A percentile compares a stretch with the other conserved stretches of the same genome.
Conservation (phyloP, 805 yeast species). For the Saturnispora hagleri region DNA sequence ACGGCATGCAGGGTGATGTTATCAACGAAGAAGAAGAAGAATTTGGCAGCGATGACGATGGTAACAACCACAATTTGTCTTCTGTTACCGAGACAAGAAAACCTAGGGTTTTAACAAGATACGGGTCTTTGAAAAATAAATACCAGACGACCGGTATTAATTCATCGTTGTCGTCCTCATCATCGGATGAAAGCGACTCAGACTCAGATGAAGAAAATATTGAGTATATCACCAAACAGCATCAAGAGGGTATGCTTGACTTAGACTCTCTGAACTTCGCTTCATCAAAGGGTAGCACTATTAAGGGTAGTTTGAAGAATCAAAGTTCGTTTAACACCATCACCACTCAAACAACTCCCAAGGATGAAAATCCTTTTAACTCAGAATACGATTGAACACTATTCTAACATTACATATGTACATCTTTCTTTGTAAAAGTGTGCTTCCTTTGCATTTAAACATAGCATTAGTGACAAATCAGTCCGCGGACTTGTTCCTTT, state of each 20-base stretch:
- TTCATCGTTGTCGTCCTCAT: slow-evolving; percentile 4
- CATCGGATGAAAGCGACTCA: slow-evolving; percentile 9
- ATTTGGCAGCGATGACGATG: background rate
- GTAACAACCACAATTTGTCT: background rate
- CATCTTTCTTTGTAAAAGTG: slow-evolving; percentile 18
- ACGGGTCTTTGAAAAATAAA: slow-evolving; percentile 12
- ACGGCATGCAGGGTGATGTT: slow-evolving; percentile 16
- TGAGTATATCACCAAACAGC: slow-evolving; percentile 14
- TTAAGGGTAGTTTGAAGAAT: slow-evolving; percentile 6
- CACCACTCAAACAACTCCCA: background rate
- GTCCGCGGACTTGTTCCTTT: background rate
- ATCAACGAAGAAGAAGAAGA: slow-evolving; percentile 16
- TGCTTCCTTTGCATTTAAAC: slow-evolving; percentile 2
- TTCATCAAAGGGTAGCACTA: slow-evolving; percentile 2
- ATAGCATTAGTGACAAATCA: background rate
- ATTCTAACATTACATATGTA: slow-evolving; percentile 9
- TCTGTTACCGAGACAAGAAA: background rate
- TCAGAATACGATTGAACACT: background rate
- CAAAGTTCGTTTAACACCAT: background rate
- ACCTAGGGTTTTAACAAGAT: background rate
- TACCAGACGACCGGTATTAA: slow-evolving; percentile 1
- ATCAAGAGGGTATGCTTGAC: slow-evolving; percentile 2
- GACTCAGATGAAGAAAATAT: slow-evolving; percentile 29
- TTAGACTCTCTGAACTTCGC: slow-evolving; percentile 2
- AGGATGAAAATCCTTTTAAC: background rate